Conservation (phyloP, 2,329 filamentous ascomycete species). For the Colletotrichum liriopes region DNA sequence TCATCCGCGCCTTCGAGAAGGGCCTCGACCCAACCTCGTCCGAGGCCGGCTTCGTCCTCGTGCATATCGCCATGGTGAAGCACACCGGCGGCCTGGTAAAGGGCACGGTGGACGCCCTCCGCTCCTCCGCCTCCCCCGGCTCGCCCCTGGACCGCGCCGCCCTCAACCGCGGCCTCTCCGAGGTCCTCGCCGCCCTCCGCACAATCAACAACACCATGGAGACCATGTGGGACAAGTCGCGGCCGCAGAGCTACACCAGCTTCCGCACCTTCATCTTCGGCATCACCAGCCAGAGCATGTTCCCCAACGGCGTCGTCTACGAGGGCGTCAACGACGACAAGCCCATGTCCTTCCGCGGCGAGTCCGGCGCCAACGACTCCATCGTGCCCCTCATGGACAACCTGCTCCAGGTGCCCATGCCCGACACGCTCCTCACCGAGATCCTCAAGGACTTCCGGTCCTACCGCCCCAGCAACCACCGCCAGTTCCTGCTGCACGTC, state of each 20-base stretch:
- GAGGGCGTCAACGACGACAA: constrained; percentile 81
- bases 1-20: constrained; percentile 92
- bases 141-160: constrained; percentile 44
- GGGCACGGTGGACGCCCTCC: constrained; percentile 75
- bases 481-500: constrained; percentile 85
- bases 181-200: constrained; percentile 74
- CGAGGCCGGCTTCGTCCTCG: constrained; percentile 95
- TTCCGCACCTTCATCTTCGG: constrained; percentile 99
- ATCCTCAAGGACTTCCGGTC: constrained; percentile 91
- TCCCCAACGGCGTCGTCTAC: constrained; percentile 91
- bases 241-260: constrained; percentile 85
- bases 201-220: constrained; percentile 88
- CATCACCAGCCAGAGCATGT: constrained; percentile 94
- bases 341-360: constrained; percentile 88
- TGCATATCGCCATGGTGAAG: constrained; percentile 95
- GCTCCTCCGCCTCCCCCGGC: constrained; percentile 54
- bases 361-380: constrained; percentile 94
- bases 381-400: constrained; percentile 95
- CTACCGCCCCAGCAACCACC: constrained; percentile 91
- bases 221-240: constrained; percentile 91
- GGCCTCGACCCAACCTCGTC: constrained; percentile 90
- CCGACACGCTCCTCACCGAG: constrained; percentile 87
- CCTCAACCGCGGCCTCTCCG: constrained; percentile 76
- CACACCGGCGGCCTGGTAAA: constrained; percentile 85
- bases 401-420: constrained; percentile 89